Base-by-base conservation (phyloP, 805 yeast species). In the Hermanozyma aechmeae region DNA sequence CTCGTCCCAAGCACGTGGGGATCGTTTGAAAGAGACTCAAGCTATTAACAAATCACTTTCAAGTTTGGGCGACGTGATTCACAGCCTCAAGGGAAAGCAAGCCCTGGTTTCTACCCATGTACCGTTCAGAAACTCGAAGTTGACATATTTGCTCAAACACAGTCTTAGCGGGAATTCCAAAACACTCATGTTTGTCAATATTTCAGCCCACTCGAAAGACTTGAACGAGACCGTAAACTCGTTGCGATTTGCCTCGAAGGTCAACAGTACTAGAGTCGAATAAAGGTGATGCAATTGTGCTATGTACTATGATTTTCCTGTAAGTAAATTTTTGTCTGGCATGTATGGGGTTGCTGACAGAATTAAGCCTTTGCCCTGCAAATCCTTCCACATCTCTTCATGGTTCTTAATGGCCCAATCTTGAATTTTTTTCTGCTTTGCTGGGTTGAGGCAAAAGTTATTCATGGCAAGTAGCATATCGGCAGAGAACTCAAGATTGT, bases 151-250 rank as follows among this genome's bases (percentile, higher is more conserved):
- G 10, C 60, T 89, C 34, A 92, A 86, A 45, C 76, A 82, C 46
- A 85, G 96, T 11, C 61, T 89, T 15, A 76, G 80, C 5, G 96
- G 95, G 0, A 70, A 73, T 32, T 82, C 95, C 3, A 92, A 89
- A 53, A 85, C 96, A 0, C 61, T 89, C 34, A 86, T 89, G 95
- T 80, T 89, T 64, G 96, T 86, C 11, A 87, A 85, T 43, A 66
- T 87, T 1, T 80, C 95, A 1, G 86, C 95, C 3, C 56, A 69
- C 28, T 50, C 49, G 8, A 54, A 54, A 11, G 81, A 83, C 49
- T 61, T 76, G 23, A 71, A 65, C 40, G 98, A 92, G 49, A 80
- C 95, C 2, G 42, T 87, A 18, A 85, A 83, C 46, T 83, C 95
- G 0, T 61, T 92, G 27, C 61, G 96, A 29, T 89, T 89, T 64